Percentiles rank a stretch among this genome's conserved stretches.
Conservation (phyloP, 2,329 filamentous ascomycete genomes). For the Tolypocladium cylindrosporum region DNA sequence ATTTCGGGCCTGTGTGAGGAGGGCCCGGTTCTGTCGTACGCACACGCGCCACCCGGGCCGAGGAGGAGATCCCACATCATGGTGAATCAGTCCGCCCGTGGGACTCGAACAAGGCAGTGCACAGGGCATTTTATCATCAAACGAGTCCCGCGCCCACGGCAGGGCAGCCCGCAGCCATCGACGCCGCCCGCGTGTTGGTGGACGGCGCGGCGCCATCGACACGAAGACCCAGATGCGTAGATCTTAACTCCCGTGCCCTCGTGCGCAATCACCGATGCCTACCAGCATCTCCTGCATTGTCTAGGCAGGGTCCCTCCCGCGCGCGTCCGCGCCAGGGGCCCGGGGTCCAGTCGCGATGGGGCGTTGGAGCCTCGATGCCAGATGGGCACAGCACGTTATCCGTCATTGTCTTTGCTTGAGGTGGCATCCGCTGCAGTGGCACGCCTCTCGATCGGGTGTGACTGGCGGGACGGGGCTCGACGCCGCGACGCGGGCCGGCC, state of each 20-base stretch:
- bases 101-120: neutral
- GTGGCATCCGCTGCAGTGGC: neutral
- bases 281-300: neutral
- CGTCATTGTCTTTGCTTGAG: neutral
- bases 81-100: neutral
- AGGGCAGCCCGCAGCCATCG: neutral
- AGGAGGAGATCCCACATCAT: neutral
- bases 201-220: neutral
- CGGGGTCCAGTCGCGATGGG: neutral
- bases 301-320: neutral
- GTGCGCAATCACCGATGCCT: neutral
- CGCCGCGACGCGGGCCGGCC: neutral
- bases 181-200: neutral
- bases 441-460: neutral
- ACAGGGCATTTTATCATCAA: neutral
- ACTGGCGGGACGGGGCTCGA: neutral
- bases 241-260: neutral
- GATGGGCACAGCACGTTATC: neutral
- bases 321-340: neutral
- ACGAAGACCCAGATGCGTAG: neutral
- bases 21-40: neutral
- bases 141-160: neutral
- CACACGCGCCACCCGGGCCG: neutral
- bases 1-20: neutral
- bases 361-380: neutral